A percentile compares a stretch with the other conserved stretches of the same genome.
Conservation (phyloP, 164 flowering plant species). For the Tinospora cordifolia region DNA sequence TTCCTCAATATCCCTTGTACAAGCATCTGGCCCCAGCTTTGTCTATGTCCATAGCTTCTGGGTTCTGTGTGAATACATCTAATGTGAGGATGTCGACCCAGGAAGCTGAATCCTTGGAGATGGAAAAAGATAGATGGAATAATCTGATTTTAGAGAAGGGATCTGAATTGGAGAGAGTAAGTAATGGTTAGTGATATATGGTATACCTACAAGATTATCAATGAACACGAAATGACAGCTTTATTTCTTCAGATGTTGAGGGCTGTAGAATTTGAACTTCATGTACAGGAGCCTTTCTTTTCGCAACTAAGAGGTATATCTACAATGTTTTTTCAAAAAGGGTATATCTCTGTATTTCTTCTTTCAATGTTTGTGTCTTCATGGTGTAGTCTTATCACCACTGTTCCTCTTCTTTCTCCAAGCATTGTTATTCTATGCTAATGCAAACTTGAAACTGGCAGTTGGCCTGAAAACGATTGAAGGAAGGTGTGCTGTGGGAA, state of each 20-base stretch:
- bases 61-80: slow-evolving; percentile 19
- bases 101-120: slow-evolving; percentile 28
- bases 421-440: not conserved
- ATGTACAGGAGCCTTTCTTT: slow-evolving; percentile 86
- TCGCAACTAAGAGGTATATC: slow-evolving; percentile 54
- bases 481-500: slow-evolving; percentile 76
- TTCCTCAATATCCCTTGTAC: slow-evolving; percentile 62
- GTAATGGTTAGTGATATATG: slow-evolving; percentile 4
- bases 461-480: slow-evolving; percentile 74
- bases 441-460: slow-evolving; percentile 21
- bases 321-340: not conserved
- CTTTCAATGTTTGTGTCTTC: not conserved
- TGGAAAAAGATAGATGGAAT: slow-evolving; percentile 41
- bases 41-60: slow-evolving; percentile 32
- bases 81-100: slow-evolving; percentile 5
- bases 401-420: not conserved
- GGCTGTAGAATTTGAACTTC: slow-evolving; percentile 46
- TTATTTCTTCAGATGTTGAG: slow-evolving; percentile 37
- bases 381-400: not conserved
- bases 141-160: slow-evolving; percentile 42
- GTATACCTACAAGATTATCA: not conserved
- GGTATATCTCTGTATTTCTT: not conserved
- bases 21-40: slow-evolving; percentile 54
- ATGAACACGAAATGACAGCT: not conserved
- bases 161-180: slow-evolving; percentile 41